phyloP scores from a whole-genome alignment of 164 flowering plant genomes.

The Liquidambar formosana region DNA sequence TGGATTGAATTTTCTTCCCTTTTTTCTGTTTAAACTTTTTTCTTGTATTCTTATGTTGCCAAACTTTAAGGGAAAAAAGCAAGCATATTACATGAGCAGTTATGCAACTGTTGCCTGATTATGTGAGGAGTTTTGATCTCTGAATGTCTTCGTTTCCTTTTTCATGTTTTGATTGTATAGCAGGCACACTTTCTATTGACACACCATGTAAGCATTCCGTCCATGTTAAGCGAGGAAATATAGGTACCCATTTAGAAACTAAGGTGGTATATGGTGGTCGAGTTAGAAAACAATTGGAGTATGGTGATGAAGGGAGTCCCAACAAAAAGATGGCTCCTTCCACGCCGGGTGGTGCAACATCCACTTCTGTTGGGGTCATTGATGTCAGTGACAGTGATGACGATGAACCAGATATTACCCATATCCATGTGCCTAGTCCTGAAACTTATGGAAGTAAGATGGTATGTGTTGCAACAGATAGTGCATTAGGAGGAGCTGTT shows the following conservation, averaged over 20 bases:
- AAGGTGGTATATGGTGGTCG: constrained; percentile 5
- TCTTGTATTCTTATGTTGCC: too few relatives aligned
- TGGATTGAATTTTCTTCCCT: too few relatives aligned
- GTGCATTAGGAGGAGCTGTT: constrained; percentile 11
- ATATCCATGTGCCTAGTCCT: neutral
- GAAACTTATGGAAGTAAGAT: neutral
- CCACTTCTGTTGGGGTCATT: constrained; percentile 26
- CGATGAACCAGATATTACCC: constrained; percentile 28
- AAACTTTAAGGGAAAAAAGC: too few relatives aligned
- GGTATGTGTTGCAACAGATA: neutral
- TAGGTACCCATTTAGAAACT: neutral
- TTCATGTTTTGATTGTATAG: constrained; percentile 1
- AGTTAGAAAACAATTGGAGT: constrained; percentile 33
- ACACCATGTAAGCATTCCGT: neutral
- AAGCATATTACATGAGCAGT: too few relatives aligned
- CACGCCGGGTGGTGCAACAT: constrained; percentile 26
- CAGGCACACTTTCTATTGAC: constrained; percentile 28
- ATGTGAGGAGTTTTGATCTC: neutral
- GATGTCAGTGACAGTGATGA: constrained; percentile 52
- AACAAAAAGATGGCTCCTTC: constrained; percentile 33
- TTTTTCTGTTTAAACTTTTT: too few relatives aligned
- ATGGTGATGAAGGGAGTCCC: constrained; percentile 25
- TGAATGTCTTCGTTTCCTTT: too few relatives aligned
- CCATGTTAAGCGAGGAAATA: constrained; percentile 9
- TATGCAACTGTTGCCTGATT: neutral